Conservation (phyloP, 345 rosid genomes). For the Eucalyptus viminalis region DNA sequence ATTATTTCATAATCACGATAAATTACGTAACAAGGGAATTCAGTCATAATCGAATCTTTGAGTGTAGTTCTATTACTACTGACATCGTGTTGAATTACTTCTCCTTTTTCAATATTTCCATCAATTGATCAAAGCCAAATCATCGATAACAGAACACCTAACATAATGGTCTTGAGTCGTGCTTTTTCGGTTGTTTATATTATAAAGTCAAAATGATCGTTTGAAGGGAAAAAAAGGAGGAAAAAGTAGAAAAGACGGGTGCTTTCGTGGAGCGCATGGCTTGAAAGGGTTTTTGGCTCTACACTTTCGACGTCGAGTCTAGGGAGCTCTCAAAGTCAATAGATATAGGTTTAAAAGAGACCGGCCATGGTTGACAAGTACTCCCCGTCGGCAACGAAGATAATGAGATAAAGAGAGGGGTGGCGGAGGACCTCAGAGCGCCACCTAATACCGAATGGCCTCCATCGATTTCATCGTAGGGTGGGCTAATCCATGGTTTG, state of each 20-base stretch:
- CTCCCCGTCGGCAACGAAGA: neutral
- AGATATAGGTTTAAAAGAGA: neutral
- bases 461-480: neutral
- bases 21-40: neutral
- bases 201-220: neutral
- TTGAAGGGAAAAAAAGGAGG: neutral
- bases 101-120: neutral
- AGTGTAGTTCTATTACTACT: fast-evolving
- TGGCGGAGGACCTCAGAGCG: neutral
- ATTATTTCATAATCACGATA: fast-evolving
- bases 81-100: neutral
- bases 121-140: neutral
- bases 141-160: neutral
- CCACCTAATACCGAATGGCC: neutral
- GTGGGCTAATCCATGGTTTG: neutral
- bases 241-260: neutral
- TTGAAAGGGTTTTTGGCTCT: neutral
- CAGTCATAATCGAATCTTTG: fast-evolving
- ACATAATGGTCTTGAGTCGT: neutral
- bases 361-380: neutral
- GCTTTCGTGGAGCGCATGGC: neutral
- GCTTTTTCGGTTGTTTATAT: neutral
- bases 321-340: neutral
- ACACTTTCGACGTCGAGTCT: neutral
- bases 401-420: fast-evolving